Evolutionary conservation across 2,329 filamentous ascomycete genomes (phyloP), one percentile per base, ranked within the genome.

Genomic region (Cadophora malorum): DNA sequence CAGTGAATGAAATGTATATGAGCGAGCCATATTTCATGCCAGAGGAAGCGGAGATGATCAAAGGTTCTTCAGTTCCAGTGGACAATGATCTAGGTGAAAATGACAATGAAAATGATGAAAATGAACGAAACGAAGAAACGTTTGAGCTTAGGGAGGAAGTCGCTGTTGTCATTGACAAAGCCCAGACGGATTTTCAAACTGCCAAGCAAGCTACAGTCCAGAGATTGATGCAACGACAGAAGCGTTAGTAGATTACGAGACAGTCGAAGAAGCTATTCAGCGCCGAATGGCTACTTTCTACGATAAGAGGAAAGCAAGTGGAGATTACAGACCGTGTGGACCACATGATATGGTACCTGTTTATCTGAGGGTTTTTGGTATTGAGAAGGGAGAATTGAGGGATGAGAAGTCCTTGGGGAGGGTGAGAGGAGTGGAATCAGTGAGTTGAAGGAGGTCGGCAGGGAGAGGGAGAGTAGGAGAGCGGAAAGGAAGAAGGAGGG

Each of bases 1-100:
- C 72, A 59, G 73, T 67, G 8, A 71, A 76, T 62, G 71, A 73
- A 49, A 66, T 77, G 6, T 76, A 77, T 61, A 76, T 78, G 52
- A 74, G 74, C 68, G 58, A 8, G 31, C 75, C 75, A 0, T 76
- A 77, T 60, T 76, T 77, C 66, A 67, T 72, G n/a, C 55, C 68
- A 3, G 66, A 68, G 10, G 71, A 76, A 64, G 74, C 72, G 16
- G 53, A 16, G 10, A 60, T 64, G 3, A 70, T 77, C 14, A 75
- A 70, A 62, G 56, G 52, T 31, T 70, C 74, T 12, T 35, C 70
- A 10, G 53, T 75, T 16, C 62, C 53, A 3, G 3, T 28, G 28
- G 28, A 28, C 28, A 3, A 28, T 28, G 5, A 5, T 28, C 28
- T 28, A 28, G 28, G 28, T 3, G 28, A 28, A 5, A 3, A 28